Evolutionary conservation across 495 filamentous ascomycete genomes (phyloP), one percentile per base, ranked within the genome.

Genomic region (Penicillium simplicissimum): DNA sequence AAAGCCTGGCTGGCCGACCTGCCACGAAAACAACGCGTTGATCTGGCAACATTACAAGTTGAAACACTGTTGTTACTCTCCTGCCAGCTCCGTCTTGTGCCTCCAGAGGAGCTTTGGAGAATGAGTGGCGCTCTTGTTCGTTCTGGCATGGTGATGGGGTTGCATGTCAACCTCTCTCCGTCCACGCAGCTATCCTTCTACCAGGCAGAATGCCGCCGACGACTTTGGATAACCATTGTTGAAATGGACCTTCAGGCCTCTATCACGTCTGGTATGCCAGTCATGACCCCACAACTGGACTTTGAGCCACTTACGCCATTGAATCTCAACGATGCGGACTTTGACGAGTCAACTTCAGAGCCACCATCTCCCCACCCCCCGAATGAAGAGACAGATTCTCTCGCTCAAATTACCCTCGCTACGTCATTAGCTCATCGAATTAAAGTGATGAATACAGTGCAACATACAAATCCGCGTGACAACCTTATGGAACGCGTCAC

Each of bases 101-200:
- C 81, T 6, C 36, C 59, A 1, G 71, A 71, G 25, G 77, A 83
- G 21, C 68, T 82, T 49, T 89, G 86, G 86, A 80, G 81, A 35
- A 76, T 78, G 10, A 80, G 80, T 6, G 86, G 87, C 0, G 65
- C 76, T 1, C 64, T 88, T 1, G 65, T 88, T 7, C 76, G 86
- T 38, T 79, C 77, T 8, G 85, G 85, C 10, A 81, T 88, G 66
- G 76, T 78, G 17, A 84, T 88, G 71, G 87, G 86, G 9, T 74
- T 88, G 19, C 86, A 89, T 60, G 74, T 80, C 3, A 82, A 88
- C 58, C 81, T 83, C 0, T 71, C 67, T 34, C 61, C 51, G 19
- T 61, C 56, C 36, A 45, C 61, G 8, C 53, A 23, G 4, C 45
- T 73, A 15, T 70, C 75, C 0, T 57, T 54, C 17, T 79, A 72